Base-by-base conservation (phyloP, 192 early-diverging fungal species). In the Pilaira anomala region DNA sequence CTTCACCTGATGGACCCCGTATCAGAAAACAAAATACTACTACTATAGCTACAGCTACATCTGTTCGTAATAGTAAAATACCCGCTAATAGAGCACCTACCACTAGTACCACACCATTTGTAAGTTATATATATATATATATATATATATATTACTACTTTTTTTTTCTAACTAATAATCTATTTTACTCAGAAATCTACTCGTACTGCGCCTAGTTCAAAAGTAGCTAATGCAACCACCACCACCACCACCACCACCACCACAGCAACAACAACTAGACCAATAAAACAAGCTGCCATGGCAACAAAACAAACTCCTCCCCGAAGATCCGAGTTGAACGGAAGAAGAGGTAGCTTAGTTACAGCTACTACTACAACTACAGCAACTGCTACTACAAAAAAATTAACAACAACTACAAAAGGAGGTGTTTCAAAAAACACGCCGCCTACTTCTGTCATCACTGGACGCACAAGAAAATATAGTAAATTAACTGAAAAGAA, bases 381-480 rank as follows among this genome's bases (percentile, higher is more conserved):
- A 16, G 28, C 51, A 53, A 24, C 49, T 51, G 49, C 19, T 4
- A 48, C 18, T 9, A 4, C 48, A 7, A 54, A 29, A 33, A 60
- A 48, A 28, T 29, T 60, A 28, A 41, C 58, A 7, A 36, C 60
- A 3, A 62, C 60, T 1, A 19, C 44, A 46, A 46, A 46, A 7
- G 54, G 26, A 2, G 46, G 64, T 21, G 42, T 58, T 14, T 49
- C 64, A 14, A 66, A 66, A 33, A 62, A 24, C 33, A 50, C 61
- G 11, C 30, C 64, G 24, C 54, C 64, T 40, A n/a, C 46, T n/a
- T 58, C 64, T 39, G 46, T 29, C 42, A 14, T 57, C 13, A 58
- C 64, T 13, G 64, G 64, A 29, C 53, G 64, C 0, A 66, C 64
- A 12, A 25, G 48, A 39, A 66, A 58, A 19, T 50, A 33, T 18